Evolutionary conservation across 495 filamentous ascomycete species (phyloP), one percentile per base, ranked within the genome.

Genomic region (Saxophila tyrrhenica): DNA sequence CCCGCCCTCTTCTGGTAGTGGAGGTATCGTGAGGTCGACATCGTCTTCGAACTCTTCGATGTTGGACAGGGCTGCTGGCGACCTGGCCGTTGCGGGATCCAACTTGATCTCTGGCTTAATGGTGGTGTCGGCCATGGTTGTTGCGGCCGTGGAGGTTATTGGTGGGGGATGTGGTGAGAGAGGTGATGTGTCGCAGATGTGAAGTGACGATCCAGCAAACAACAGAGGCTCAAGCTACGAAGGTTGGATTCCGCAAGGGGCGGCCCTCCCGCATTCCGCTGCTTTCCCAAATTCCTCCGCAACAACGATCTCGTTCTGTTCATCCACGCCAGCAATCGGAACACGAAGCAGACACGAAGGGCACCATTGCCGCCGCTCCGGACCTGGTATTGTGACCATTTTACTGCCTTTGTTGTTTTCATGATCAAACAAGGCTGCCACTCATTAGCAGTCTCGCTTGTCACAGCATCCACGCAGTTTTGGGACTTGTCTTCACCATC

Each of bases 1-100:
- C 9, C 75, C 71, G 44, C 78, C 38, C 16, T 53, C 52, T 8
- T 48, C 11, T 8, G 45, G 45, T 11, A 21, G 10, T 8, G 56
- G 72, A 48, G 77, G 75, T 55, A 95, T 91, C 39, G 86, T 82
- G 25, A 95, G 73, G 59, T 96, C 89, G 48, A 87, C 86, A 3
- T 86, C 84, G 67, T 96, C 89, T 68, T 96, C 89, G 56, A 87
- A 87, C 54, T 86, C 72, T 60, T 88, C 86, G n/a, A 56, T 46
- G 22, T 89, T 82, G 45, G 89, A 84, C 25, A 80, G 78, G 39
- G 20, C 25, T 9, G n/a, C 19, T 9, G 48, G 48, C 51, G 2
- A 25, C 20, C 13, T 24, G 41, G 2, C 16, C 15, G 47, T 32
- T 21, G 25, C 39, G 2, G 43, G 43, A 19, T 62, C 59, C 29